Conservation (phyloP, 1,284 basidiomycete species). For the Puccinia coronata region DNA sequence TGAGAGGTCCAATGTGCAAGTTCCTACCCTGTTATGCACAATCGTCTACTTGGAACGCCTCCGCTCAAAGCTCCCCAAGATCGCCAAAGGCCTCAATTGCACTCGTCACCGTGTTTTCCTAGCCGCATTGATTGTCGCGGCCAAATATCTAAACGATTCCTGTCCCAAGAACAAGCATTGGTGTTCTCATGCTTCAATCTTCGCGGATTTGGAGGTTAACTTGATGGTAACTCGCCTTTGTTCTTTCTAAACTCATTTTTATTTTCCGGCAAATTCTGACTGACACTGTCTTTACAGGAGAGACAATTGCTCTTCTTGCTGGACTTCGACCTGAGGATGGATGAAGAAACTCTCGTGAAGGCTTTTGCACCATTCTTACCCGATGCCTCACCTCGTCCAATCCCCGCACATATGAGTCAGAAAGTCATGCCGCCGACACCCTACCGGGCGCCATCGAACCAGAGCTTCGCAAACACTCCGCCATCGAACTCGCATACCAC, state of each 20-base stretch:
- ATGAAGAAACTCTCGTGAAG: constrained; percentile 71
- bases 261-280: background rate
- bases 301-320: constrained; percentile 72
- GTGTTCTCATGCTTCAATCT: constrained; percentile 60
- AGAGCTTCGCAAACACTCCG: constrained; percentile 18
- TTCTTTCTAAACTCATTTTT: constrained; percentile 67
- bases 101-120: constrained; percentile 94
- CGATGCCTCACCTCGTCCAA: background rate
- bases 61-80: constrained; percentile 73
- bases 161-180: constrained; percentile 92
- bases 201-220: constrained; percentile 42
- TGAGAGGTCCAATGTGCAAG: constrained; percentile 83
- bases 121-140: constrained; percentile 89
- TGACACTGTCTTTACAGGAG: too few relatives aligned
- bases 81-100: constrained; percentile 86
- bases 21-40: constrained; percentile 85
- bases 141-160: constrained; percentile 97
- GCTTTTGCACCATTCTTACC: constrained; percentile 53
- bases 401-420: constrained; percentile 10
- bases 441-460: background rate
- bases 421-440: constrained; percentile 6
- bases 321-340: constrained; percentile 83
- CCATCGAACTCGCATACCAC: constrained; percentile 28
- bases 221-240: constrained; percentile 52
- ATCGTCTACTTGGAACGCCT: constrained; percentile 91